Base-by-base conservation (phyloP, 208 protist species). In the Trypanosoma vivax region DNA sequence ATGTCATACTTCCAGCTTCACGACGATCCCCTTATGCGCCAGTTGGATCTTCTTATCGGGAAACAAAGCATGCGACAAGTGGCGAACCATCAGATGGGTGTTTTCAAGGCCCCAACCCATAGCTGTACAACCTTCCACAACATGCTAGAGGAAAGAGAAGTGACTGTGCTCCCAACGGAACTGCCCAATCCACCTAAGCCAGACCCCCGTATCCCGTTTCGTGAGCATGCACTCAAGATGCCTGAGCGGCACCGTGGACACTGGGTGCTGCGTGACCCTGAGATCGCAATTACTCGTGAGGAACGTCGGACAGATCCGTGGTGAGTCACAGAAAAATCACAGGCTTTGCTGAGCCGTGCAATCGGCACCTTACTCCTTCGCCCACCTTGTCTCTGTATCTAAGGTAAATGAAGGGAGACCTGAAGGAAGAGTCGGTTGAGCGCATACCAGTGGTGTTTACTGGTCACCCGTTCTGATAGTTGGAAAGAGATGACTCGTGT, bases 241-340 rank as follows among this genome's bases (percentile, higher is more conserved):
- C 73, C 79, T 7, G 62, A 58, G 14, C 64, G 67, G 0, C 53
- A 88, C 51, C 77, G 86, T 34, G 86, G 86, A 2, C 86, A 94
- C 60, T 94, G 86, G 83, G 83, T 94, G 23, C 59, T 94, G 62
- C 86, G 83, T 33, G 86, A 94, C 40, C 72, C 86, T 3, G 86
- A 89, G 31, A 90, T 94, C 28, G 83, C 81, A 42, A 88, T 90
- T 34, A 90, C 83, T n/a, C 70, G 76, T 3, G 63, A 57, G 18
- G 86, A 90, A 42, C 70, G 86, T 13, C 54, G 65, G 2, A 81
- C 77, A 19, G 86, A 94, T 68, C 83, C 87, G 39, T 94, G 87
- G 87, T 94, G 70, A 57, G 14, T 50, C n/a, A n/a, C n/a, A n/a
- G n/a, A n/a, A n/a, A n/a, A n/a, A n/a, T n/a, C n/a, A n/a, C n/a